phyloP scores from a whole-genome alignment of 306 rosid genomes.

The Prinsepia uniflora region DNA sequence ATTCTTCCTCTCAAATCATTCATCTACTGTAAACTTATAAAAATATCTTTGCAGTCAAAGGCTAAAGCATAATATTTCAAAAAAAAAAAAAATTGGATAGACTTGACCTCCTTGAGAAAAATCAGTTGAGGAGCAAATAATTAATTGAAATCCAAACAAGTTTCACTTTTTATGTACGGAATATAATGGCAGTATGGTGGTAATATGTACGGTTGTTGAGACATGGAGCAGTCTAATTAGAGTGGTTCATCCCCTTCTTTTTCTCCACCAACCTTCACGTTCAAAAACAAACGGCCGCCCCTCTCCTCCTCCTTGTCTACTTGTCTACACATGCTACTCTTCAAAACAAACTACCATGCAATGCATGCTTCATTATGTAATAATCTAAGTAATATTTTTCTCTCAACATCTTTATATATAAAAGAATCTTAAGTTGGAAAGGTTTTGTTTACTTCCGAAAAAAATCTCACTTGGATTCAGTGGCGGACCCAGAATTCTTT shows the following conservation, averaged over 20 bases:
- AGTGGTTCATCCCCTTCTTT: constrained; percentile 4
- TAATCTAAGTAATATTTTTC: no score
- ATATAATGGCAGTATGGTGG: background rate
- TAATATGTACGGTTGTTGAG: constrained; percentile 16
- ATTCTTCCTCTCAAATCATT: background rate
- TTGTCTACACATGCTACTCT: background rate
- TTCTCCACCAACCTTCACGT: constrained; percentile 1
- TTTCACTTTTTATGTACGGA: no score
- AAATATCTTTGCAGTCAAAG: background rate
- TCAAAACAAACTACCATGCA: constrained; percentile 11
- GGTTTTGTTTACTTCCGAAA: no score
- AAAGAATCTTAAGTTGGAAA: no score
- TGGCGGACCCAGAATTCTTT: no score
- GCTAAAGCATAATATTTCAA: no score
- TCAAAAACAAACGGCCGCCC: background rate
- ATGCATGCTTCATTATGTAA: no score
- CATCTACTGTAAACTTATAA: background rate
- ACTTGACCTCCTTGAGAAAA: background rate
- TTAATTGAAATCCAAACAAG: background rate
- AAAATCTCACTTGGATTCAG: no score
- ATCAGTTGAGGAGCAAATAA: background rate
- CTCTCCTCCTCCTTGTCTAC: background rate
- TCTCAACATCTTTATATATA: no score
- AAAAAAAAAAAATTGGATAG: background rate
- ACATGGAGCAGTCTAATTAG: constrained; percentile 17